Conservation (phyloP, 306 rosid genomes). For the Vachellia pachyceras region DNA sequence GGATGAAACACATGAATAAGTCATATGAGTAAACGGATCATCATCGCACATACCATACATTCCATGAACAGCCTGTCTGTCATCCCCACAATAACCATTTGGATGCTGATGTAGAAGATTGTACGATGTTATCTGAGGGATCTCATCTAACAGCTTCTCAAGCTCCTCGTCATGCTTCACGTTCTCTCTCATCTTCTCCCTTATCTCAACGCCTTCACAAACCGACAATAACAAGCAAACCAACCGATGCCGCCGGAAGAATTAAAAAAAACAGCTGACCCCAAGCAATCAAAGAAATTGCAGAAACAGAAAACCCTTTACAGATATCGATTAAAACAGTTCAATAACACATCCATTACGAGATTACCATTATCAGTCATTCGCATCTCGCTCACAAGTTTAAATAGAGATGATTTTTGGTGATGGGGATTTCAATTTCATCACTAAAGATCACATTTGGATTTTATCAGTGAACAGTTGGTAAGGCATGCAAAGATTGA, state of each 20-base stretch:
- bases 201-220: slow-evolving; percentile 12
- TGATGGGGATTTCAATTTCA: slow-evolving; percentile 13
- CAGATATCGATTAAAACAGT: slow-evolving; percentile 25
- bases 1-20: slow-evolving; percentile 47
- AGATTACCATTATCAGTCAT: slow-evolving; percentile 10
- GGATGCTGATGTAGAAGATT: slow-evolving; percentile 38
- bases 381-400: background rate
- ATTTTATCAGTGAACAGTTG: slow-evolving; percentile 42
- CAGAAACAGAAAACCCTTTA: slow-evolving; percentile 27
- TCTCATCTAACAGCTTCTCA: slow-evolving; percentile 62
- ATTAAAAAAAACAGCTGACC: background rate
- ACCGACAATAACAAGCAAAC: background rate
- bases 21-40: slow-evolving; percentile 43
- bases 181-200: slow-evolving; percentile 38
- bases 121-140: slow-evolving; percentile 58
- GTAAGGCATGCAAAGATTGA: slow-evolving; percentile 72
- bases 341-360: slow-evolving; percentile 11
- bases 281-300: slow-evolving; percentile 32
- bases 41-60: slow-evolving; percentile 46
- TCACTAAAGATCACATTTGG: slow-evolving; percentile 16
- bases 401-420: slow-evolving; percentile 32
- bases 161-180: slow-evolving; percentile 40
- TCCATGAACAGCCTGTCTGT: slow-evolving; percentile 28
- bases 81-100: slow-evolving; percentile 32
- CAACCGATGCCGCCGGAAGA: background rate